Conservation (phyloP, 768 basidiomycete genomes). For the Solioccasus polychromus region DNA sequence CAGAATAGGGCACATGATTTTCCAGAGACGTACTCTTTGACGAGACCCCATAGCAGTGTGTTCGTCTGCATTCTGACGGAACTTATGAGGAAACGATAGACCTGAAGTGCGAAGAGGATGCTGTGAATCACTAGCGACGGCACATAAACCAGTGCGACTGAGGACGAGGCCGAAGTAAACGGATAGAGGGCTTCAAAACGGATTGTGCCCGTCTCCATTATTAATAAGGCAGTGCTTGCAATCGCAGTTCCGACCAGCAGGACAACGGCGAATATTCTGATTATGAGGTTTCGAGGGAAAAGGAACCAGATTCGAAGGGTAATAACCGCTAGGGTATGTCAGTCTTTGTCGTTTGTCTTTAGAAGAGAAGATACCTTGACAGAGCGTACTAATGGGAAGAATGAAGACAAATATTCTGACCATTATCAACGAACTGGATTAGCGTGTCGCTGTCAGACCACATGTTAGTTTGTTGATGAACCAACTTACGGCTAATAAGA, state of each 20-base stretch:
- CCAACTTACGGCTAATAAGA: constrained; percentile 1
- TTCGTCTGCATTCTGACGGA: constrained; percentile 5
- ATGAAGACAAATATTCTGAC: constrained; percentile 5
- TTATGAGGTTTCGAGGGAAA: background rate
- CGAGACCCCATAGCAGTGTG: constrained; percentile 11
- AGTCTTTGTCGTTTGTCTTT: background rate
- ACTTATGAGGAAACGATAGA: constrained; percentile 13
- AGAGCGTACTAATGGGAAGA: constrained; percentile 5
- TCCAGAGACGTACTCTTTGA: constrained; percentile 16
- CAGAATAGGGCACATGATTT: background rate
- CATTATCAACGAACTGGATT: background rate
- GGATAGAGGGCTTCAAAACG: background rate
- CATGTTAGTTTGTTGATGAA: background rate
- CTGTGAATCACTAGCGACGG: constrained; percentile 16
- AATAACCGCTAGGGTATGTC: constrained; percentile 9
- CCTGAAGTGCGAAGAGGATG: constrained; percentile 12
- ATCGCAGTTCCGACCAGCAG: background rate
- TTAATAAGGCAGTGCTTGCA: background rate
- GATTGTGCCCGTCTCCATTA: background rate
- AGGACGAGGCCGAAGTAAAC: background rate
- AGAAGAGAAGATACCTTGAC: constrained; percentile 5
- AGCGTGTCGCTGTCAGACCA: too few species aligned
- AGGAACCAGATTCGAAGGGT: constrained; percentile 16
- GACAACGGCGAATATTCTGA: constrained; percentile 6
- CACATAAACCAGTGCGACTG: constrained; percentile 10